Conservation (phyloP, 345 rosid genomes). For the Zanthoxylum bungeanum region DNA sequence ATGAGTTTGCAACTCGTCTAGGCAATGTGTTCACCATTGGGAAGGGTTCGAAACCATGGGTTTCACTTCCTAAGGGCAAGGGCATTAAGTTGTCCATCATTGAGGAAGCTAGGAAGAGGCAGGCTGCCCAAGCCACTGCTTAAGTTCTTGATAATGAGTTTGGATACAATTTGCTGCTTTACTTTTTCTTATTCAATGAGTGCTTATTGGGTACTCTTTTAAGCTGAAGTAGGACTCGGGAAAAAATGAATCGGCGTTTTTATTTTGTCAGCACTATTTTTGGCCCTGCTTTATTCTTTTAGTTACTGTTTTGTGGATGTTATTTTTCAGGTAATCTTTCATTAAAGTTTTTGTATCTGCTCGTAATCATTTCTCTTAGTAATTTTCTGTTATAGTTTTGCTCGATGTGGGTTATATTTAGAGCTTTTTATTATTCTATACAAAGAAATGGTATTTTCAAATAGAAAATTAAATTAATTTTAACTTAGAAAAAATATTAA, state of each 20-base stretch:
- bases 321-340: background rate
- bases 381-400: background rate
- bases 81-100: conserved; percentile 79
- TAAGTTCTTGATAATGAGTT: background rate
- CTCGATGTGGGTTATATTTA: no score
- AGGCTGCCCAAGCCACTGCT: conserved; percentile 55
- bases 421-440: no score
- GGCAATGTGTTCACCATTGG: conserved; percentile 78
- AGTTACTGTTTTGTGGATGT: background rate
- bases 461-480: no score
- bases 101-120: conserved; percentile 84
- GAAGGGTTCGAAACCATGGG: no score
- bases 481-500: no score
- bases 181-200: background rate
- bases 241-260: background rate
- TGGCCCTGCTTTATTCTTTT: background rate
- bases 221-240: background rate
- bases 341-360: background rate
- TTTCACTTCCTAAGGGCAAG: conserved; percentile 84
- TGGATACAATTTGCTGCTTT: conserved; percentile 1
- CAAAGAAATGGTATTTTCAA: no score
- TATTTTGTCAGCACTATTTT: conserved; percentile 8
- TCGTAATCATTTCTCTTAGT: background rate
- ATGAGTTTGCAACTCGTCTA: conserved; percentile 81
- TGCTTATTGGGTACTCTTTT: conserved; percentile 2